Base-by-base conservation (phyloP, 345 rosid species). In the Tarenaya hassleriana region DNA sequence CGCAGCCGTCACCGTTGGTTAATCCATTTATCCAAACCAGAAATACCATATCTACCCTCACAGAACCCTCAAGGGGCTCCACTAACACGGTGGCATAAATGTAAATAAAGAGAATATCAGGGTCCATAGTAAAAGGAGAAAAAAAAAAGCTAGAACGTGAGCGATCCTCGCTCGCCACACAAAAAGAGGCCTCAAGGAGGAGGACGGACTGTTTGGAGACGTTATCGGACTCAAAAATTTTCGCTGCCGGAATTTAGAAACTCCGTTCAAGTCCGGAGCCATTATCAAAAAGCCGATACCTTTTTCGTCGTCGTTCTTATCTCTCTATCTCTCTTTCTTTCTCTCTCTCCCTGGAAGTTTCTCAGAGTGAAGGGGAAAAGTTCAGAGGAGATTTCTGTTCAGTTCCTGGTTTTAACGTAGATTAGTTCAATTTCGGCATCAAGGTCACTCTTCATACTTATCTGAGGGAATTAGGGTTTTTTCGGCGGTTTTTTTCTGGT, bases 191-290 rank as follows among this genome's bases (percentile, higher is more conserved):
- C 48, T 48, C 50, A 34, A 63, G 50, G 49, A 47, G 55, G 38
- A 56, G 50, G 37, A 69, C 45, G 44, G 33, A 64, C 70, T 71
- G 81, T 73, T 73, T 81, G 48, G 70, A 77, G 84, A 77, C 84
- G 86, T 90, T 81, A 72, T 61, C 92, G 98, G 98, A 82, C 76
- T 75, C 65, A 60, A 91, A 91, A 73, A 53, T 55, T 67, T 57
- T 47, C 67, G 45, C 64, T 63, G 84, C 78, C 89, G 89, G 85
- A 78, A 68, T 84, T 90, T 58, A 75, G 72, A 62, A 69, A 64
- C 67, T 35, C 70, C 56, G 56, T 73, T 84, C 48, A 61, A 65
- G 89, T 87, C 96, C 96, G 96, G 35, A 49, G 46, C 63, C 69
- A 9, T n/a, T n/a, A n/a, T 46, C 15, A 8, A 12, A 29, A 47